Evolutionary conservation across 306 rosid genomes (phyloP).

Genomic region (Medicago lupulina): DNA sequence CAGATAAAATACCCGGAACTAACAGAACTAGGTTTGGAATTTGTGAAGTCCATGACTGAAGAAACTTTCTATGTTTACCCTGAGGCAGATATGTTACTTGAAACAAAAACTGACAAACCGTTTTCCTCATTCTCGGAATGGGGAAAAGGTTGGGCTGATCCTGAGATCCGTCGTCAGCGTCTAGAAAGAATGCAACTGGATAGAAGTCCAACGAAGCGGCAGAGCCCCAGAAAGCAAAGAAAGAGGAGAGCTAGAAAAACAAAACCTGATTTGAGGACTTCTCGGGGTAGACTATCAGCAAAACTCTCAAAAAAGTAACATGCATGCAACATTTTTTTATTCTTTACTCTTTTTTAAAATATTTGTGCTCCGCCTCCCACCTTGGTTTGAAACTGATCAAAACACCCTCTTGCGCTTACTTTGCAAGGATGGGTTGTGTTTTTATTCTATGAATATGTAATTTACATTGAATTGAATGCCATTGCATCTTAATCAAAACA

Average conservation of each 20-base stretch:
- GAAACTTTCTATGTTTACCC: constrained; percentile 67
- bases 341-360: not conserved
- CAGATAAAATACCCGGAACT: constrained; percentile 74
- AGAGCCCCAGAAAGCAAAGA: constrained; percentile 42
- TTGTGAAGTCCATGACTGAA: constrained; percentile 52
- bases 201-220: constrained; percentile 49
- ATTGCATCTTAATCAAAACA: not conserved
- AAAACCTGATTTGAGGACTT: constrained; percentile 55
- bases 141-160: constrained; percentile 97
- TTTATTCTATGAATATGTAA: not conserved
- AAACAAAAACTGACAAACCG: constrained; percentile 51
- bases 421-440: not conserved
- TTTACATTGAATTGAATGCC: not conserved
- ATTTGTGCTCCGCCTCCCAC: not conserved
- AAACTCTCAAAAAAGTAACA: constrained; percentile 55
- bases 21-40: constrained; percentile 72
- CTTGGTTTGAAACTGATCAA: constrained; percentile 4
- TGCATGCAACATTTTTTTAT: not conserved
- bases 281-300: constrained; percentile 71
- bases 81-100: constrained; percentile 90
- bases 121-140: constrained; percentile 82
- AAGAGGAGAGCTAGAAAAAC: constrained; percentile 49
- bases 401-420: not conserved
- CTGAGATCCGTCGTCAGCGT: constrained; percentile 88
- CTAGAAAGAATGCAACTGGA: constrained; percentile 52